Base-by-base conservation (phyloP, 2,329 filamentous ascomycete genomes). In the Ambrosiella xylebori region DNA sequence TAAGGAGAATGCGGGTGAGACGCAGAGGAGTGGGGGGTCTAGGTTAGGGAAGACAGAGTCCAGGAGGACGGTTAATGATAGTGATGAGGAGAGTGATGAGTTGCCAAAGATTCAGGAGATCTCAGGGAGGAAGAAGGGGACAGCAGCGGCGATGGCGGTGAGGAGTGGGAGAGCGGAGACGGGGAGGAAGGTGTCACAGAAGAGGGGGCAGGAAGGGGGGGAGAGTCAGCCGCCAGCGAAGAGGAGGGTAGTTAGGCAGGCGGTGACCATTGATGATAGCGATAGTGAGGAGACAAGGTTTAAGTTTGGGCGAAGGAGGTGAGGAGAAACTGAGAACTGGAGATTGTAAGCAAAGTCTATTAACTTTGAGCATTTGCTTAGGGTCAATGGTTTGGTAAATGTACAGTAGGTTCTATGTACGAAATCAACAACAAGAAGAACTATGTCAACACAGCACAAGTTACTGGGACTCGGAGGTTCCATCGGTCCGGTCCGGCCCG, bases 241-340 rank as follows among this genome's bases (percentile, higher is more conserved):
- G 11, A 65, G 67, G 11, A 61, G 67, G 41, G 63, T 68, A 3
- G 65, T 62, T 40, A 68, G 62, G 52, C 68, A 71, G 59, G 66
- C 68, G 6, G 61, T 68, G 1, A 68, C 68, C 54, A 64, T 68
- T 41, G 64, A 64, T 3, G 71, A 72, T 59, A 71, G 69, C 50
- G 74, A 79, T 39, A 79, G 76, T 61, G 78, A 80, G 50, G 77
- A 75, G 63, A 57, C 45, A 7, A 74, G 74, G 62, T 81, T 81
- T 64, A 71, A 72, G 57, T 81, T 81, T 65, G 73, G 76, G 37
- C 74, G 73, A 65, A 70, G 77, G 64, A 71, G 71, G 64, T 75
- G 19, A 19, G 8, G 19, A 51, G 47, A n/a, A 3, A 13, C 3
- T 39, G 17, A 4, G 45, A 15, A 1, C 45, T 27, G 27, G 27